Evolutionary conservation across 129 eudicot species (phyloP), one percentile per base, ranked within the genome.

Genomic region (Escallonia rubra): DNA sequence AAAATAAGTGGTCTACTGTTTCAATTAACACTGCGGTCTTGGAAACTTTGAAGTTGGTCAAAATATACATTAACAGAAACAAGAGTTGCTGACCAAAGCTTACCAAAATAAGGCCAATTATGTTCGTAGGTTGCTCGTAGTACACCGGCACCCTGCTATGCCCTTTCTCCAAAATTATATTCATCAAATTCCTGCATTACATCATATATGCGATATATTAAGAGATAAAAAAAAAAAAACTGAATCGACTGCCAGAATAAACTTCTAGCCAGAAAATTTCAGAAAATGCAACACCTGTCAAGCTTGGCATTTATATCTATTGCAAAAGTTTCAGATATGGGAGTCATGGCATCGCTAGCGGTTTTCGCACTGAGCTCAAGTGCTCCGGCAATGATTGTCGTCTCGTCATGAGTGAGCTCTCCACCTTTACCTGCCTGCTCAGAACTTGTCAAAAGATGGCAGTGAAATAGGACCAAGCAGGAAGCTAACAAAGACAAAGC

Each of bases 311-410:
- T 89, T 56, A 93, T 84, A 69, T 93, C 96, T 57, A 93, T 75
- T 1, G 95, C 57, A 75, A 93, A 93, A 43, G 92, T 86, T 3
- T 89, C 95, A 47, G 86, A 72, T 59, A 93, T 93, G 12, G 98
- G 95, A 67, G 98, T 93, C 98, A 93, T 93, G 63, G 98, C 95
- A 78, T 86, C 95, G 11, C 95, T 83, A n/a, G 96, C 98, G 55
- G 87, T 93, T 81, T 93, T 89, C 74, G 84, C 96, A 12, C 84
- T 63, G 42, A 93, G 87, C 70, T 86, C 96, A 63, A 93, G 88
- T 60, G 98, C 98, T 66, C 98, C 96, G 67, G 95, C 90, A 80
- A 93, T 93, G 61, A 93, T 93, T 53, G 98, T 93, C 46, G 98
- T 89, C 80, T 93, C 98, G 68, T 89, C 98, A 61, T 86, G 96